Conservation (phyloP, 805 yeast species). For the Pichia paraexigua region DNA sequence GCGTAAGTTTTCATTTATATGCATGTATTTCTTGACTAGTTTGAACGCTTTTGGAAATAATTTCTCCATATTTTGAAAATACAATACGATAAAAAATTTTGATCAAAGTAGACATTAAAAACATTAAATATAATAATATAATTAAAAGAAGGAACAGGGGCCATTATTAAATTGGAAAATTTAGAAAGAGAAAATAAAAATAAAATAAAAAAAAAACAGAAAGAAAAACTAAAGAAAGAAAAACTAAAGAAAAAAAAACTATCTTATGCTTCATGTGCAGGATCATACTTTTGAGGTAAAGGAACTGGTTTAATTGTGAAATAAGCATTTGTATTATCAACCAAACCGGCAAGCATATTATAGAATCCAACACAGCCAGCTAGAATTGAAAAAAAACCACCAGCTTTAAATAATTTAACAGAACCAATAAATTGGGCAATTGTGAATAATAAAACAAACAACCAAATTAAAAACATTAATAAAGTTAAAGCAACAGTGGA, state of each 20-base stretch:
- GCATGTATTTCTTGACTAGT: no score
- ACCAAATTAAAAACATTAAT: conserved; percentile 36
- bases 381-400: conserved; percentile 40
- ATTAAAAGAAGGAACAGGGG: background rate
- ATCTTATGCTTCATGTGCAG: conserved; percentile 8
- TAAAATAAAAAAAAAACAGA: background rate
- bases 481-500: conserved; percentile 36
- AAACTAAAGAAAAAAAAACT: background rate
- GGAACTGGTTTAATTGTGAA: conserved; percentile 41
- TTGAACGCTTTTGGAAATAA: no score
- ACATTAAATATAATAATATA: no score
- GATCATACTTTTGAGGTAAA: conserved; percentile 33
- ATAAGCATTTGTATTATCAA: conserved; percentile 50
- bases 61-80: no score
- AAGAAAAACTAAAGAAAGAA: background rate
- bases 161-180: no score
- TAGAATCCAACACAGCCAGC: conserved; percentile 39
- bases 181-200: no score
- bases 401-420: conserved; percentile 31
- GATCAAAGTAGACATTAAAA: no score
- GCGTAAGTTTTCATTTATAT: no score
- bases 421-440: conserved; percentile 36
- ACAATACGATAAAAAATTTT: no score
- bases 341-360: conserved; percentile 39
- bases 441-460: conserved; percentile 38